These are phyloP conservation scores for Salix udensis DNA, from an alignment of 345 rosid species.

Conservation along the genomic window DNA sequence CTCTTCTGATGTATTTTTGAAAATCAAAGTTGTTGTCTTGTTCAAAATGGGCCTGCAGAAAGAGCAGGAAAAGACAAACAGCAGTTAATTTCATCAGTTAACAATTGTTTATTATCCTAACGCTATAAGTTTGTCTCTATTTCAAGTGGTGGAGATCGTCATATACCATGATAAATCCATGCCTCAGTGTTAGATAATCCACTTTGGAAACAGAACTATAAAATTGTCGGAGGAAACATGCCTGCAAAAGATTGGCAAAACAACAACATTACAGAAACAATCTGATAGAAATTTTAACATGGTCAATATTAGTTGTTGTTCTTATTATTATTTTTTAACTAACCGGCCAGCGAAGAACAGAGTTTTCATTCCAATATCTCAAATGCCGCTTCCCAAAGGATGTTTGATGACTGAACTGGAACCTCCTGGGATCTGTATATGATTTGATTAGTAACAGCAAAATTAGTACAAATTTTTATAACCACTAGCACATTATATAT, in stretches of 20 bases:
- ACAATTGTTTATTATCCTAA: background rate
- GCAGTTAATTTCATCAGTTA: background rate
- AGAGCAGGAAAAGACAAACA: background rate
- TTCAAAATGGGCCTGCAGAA: conserved; percentile 67
- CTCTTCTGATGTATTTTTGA: conserved; percentile 72
- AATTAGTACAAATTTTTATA: background rate
- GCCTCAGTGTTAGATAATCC: conserved; percentile 70
- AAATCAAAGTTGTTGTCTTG: conserved; percentile 57
- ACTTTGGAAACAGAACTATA: conserved; percentile 61
- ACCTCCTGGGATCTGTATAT: conserved; percentile 46
- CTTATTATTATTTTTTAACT: background rate
- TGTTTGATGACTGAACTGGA: conserved; percentile 51
- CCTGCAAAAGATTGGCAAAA: conserved; percentile 25
- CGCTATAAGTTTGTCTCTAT: background rate
- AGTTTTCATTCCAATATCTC: conserved; percentile 45
- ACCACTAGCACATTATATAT: background rate
- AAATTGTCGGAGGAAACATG: conserved; percentile 64
- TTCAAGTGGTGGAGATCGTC: background rate
- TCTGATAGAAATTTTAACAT: background rate
- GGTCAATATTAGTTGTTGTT: background rate
- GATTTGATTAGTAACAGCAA: background rate
- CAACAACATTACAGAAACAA: background rate
- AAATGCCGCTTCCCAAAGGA: conserved; percentile 57
- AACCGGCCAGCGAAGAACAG: conserved; percentile 50
- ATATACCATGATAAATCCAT: conserved; percentile 71